A percentile compares a stretch with the other conserved stretches of the same genome.
Evolutionary conservation across 202 grass and related monocot genomes (phyloP).

Genomic region (Carex sylvatica): DNA sequence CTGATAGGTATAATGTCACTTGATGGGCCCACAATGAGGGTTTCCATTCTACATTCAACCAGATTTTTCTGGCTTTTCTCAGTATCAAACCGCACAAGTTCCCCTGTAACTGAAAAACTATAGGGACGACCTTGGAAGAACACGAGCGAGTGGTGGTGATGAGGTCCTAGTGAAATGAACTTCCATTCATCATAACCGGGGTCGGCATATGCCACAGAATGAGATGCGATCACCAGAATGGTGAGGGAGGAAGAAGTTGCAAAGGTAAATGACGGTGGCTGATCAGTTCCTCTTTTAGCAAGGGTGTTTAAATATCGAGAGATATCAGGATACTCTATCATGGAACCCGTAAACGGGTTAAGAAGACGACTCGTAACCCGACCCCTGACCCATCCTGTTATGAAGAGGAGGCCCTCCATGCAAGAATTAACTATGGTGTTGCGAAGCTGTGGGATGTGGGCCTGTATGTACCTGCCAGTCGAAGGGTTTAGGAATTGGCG

Average conservation of each 20-base stretch:
- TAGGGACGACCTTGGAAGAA: background rate
- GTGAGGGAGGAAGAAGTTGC: background rate
- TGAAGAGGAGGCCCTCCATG: background rate
- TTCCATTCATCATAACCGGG: background rate
- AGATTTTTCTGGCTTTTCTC: background rate
- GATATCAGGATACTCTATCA: background rate
- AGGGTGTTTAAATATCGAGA: background rate
- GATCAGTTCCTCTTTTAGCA: background rate
- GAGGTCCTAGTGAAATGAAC: background rate
- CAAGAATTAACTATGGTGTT: background rate
- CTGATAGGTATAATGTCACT: background rate
- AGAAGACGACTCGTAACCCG: background rate
- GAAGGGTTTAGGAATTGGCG: background rate
- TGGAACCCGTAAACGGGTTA: background rate
- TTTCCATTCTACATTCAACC: background rate
- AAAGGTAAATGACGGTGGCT: background rate
- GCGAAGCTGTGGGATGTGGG: background rate
- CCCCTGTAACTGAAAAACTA: background rate
- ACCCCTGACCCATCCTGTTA: background rate
- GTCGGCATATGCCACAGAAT: background rate
- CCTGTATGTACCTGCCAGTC: background rate
- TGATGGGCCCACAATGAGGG: background rate
- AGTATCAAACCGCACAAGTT: background rate
- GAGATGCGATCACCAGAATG: background rate
- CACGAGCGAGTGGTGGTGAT: background rate